Base-by-base conservation (phyloP, 495 filamentous ascomycete genomes). In the Aspergillus mulundensis region DNA sequence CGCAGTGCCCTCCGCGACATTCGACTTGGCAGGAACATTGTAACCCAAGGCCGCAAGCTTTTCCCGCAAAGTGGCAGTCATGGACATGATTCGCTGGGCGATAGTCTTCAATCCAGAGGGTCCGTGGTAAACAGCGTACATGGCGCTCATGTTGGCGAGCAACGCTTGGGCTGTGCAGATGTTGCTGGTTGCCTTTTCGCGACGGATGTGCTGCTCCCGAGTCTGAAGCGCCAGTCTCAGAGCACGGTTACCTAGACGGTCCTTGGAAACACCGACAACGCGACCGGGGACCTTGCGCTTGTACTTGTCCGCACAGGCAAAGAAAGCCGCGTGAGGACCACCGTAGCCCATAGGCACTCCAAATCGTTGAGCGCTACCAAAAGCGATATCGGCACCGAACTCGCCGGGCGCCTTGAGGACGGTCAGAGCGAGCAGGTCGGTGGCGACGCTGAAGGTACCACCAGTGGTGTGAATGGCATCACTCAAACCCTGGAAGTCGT, bases 101-200 rank as follows among this genome's bases (percentile, higher is more conserved):
- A 97, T 97, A 16, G 81, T 81, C 73, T 84, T 89, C 45, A 98
- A 77, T 14, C 95, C 95, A 32, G 82, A 63, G 2, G 94, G 94
- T 2, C 94, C 94, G 66, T 98, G 94, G 68, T 97, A 98, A 36
- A 97, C 82, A n/a, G 91, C 94, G 70, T 97, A 98, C 74, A 98
- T 88, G 48, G 94, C 90, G 62, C 85, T 95, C 90, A 97, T 97
- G 70, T 98, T 98, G 18, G 94, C 94, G 30, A 97, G 80, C 16
- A 98, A 71, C 8, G 94, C 94, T 69, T 98, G 94, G 7, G 94
- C 94, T 19, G 94, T 98, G 73, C 94, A 98, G 56, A 98, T 95
- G 70, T 98, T 98, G 77, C 91, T 96, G 6, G 94, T 98, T 1
- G 94, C 94, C 81, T 98, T 98, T 71, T 98, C 94, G 64, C 94